These are phyloP conservation scores for Zygoascus biomembranicola DNA, from an alignment of 805 yeast genomes.

Conservation along the genomic window DNA sequence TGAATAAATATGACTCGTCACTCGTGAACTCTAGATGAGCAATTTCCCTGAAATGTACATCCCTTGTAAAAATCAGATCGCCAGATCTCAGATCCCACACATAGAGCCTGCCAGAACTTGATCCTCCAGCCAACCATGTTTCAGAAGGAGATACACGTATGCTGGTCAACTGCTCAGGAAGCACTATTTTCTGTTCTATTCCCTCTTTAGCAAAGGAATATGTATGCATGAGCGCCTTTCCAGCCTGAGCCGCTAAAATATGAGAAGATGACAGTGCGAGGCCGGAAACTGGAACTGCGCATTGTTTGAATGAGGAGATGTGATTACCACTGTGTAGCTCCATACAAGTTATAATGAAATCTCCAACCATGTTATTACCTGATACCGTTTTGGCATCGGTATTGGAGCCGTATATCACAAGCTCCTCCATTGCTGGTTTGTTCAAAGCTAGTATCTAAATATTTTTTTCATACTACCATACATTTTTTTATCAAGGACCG, in stretches of 20 bases:
- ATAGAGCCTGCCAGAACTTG: constrained; percentile 66
- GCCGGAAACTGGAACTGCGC: constrained; percentile 40
- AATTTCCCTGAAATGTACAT: constrained; percentile 77
- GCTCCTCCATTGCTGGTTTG: constrained; percentile 3
- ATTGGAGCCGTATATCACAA: constrained; percentile 5
- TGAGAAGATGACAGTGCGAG: constrained; percentile 43
- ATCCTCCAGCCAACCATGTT: constrained; percentile 55
- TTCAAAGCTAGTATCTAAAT: neutral
- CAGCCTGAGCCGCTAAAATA: constrained; percentile 57
- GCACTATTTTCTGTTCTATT: constrained; percentile 69
- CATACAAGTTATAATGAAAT: constrained; percentile 8
- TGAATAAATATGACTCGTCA: constrained; percentile 58
- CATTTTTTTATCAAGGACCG: neutral
- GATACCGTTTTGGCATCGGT: neutral
- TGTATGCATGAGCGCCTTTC: constrained; percentile 66
- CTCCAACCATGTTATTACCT: constrained; percentile 2
- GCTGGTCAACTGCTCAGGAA: constrained; percentile 70
- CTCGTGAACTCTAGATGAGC: constrained; percentile 48
- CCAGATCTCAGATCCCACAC: constrained; percentile 86
- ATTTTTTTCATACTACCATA: neutral
- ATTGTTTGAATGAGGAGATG: constrained; percentile 41
- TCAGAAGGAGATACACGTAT: constrained; percentile 38
- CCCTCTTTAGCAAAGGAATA: constrained; percentile 61
- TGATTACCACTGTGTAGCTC: constrained; percentile 36
- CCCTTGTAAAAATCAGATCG: constrained; percentile 56